Evolutionary conservation across 768 basidiomycete genomes (phyloP), one percentile per base, ranked within the genome.

Genomic region (Collybia mongolica): DNA sequence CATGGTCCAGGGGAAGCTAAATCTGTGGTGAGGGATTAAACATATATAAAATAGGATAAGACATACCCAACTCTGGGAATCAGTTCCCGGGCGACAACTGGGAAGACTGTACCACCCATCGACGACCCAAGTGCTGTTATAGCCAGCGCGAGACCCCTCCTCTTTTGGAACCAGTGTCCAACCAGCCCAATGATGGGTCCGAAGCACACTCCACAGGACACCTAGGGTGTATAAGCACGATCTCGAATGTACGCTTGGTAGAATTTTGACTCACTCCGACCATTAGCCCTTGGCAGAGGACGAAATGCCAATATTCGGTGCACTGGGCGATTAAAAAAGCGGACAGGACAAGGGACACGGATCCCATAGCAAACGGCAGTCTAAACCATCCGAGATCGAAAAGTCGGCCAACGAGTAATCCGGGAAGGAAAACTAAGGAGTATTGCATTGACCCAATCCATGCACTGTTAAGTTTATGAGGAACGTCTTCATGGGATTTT

Each of bases 1-100:
- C 74, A 86, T 77, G 0, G 86, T 82, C 86, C 86, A 88, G 41
- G 74, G 72, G 64, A 88, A 88, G 3, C 84, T 86, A 37, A 28
- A 32, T 7, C 6, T 3, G 38, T 44, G n/a, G 15, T 46, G 37
- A 39, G 35, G 6, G 22, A 35, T 4, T 23, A 32, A n/a, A 32
- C 32, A 29, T 51, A 26, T 28, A 41, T 41, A 40, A 23, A 39
- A 39, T 39, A 32, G 1, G 9, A 22, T 19, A 9, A n/a, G 36
- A 58, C 75, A 12, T 60, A 81, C 84, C 85, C 83, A 1, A 86
- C 72, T 48, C 63, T 51, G 0, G 71, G 66, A 48, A 85, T 73
- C 17, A 86, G 68, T 23, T 71, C 76, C n/a, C 78, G 71, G 2
- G 80, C 73, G 6, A 72, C 68, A 36, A 86, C 79, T 1, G 86